Base-by-base conservation (phyloP, 2,329 filamentous ascomycete species). In the Hypoxylon sp. region DNA sequence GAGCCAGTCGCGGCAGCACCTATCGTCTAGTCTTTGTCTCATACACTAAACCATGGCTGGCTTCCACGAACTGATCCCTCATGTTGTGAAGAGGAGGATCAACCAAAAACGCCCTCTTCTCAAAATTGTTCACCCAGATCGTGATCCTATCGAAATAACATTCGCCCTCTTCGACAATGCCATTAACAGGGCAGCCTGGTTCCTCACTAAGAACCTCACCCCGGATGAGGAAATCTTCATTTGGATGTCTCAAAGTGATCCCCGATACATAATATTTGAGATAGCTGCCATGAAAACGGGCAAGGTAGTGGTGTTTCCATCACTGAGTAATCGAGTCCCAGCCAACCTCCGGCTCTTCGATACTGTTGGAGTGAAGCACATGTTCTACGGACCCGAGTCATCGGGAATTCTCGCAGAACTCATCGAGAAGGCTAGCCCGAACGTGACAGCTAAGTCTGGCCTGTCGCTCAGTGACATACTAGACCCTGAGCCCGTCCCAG, bases 171-270 rank as follows among this genome's bases (percentile, higher is more conserved):
- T 73, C 22, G 63, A 73, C 44, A 71, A 72, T 72, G 73, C 71
- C 22, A 71, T 74, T 2, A 75, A 76, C 22, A 69, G 70, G 59
- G 74, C 71, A 17, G 73, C 74, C n/a, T 74, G 74, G 74, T 73
- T 76, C 46, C 71, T 76, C 48, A 55, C 46, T 33, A 29, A 64
- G 39, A 66, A 66, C 52, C 57, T 76, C 2, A 44, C 39, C 5
- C 48, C 35, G 6, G 59, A 71, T 26, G 61, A 69, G 33, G 59
- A 70, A 24, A 69, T 39, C 8, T 74, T 75, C 44, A 69, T 74
- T 11, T 75, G 75, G 65, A 76, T 75, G 71, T 73, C 71, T 2
- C 66, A 71, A 13, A 76, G 63, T 53, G 74, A 76, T 35, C 52
- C 66, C 24, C 71, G 74, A 10, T 75, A 75, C 55, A 39, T 73